Conservation (phyloP, 306 rosid species). For the Inga laurina region DNA sequence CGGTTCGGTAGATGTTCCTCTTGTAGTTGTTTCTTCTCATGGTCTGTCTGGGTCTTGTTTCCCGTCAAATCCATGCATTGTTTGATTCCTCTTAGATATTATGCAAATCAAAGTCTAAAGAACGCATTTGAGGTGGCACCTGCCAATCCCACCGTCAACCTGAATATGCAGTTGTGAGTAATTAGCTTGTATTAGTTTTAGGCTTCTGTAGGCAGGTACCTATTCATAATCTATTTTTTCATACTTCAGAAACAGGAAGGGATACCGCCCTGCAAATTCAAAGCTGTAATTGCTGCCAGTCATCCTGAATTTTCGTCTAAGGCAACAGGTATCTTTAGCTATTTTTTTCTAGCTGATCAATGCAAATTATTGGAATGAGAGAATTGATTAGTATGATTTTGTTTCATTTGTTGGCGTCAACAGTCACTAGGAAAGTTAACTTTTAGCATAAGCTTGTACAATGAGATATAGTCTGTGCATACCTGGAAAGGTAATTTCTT, state of each 20-base stretch:
- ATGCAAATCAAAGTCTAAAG: constrained; percentile 51
- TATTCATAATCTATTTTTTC: constrained; percentile 4
- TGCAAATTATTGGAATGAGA: too few relatives aligned
- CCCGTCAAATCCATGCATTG: constrained; percentile 22
- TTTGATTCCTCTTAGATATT: constrained; percentile 54
- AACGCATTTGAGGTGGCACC: constrained; percentile 74
- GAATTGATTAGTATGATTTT: too few relatives aligned
- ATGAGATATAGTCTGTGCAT: too few relatives aligned
- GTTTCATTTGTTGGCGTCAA: too few relatives aligned
- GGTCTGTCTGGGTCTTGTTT: neutral
- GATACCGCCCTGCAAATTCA: constrained; percentile 55
- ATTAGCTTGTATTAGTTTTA: neutral
- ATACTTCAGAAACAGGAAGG: constrained; percentile 75
- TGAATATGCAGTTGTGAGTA: constrained; percentile 57
- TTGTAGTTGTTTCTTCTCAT: neutral
- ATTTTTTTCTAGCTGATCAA: neutral
- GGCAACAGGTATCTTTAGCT: constrained; percentile 68
- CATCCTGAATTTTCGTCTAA: constrained; percentile 96
- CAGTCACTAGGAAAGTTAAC: too few relatives aligned
- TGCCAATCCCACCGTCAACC: constrained; percentile 93
- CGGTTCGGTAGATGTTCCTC: constrained; percentile 51
- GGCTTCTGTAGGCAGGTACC: neutral
- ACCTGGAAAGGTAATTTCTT: too few relatives aligned
- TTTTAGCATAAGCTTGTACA: too few relatives aligned
- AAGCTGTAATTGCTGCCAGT: constrained; percentile 86